Base-by-base conservation (phyloP, 2,329 filamentous ascomycete species). In the Nemania abortiva region DNA sequence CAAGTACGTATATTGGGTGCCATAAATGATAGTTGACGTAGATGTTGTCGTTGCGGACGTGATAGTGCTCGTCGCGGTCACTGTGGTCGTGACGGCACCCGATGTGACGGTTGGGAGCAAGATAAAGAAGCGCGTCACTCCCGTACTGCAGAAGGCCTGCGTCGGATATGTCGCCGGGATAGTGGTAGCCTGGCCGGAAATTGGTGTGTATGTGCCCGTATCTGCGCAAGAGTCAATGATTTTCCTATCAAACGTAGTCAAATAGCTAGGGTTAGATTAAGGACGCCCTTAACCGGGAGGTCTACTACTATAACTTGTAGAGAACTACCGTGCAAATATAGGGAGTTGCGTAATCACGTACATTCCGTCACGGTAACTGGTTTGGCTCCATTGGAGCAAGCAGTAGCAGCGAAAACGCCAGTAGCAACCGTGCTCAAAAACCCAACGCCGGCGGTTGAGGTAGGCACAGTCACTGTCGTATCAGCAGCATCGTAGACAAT, bases 1-100 rank as follows among this genome's bases (percentile, higher is more conserved):
- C 31, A 45, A 10, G 54, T 69, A 66, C 22, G 29, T 13, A 31
- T 31, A 49, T 15, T 49, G 13, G 18, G 63, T 69, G n/a, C 54
- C 49, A 10, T 61, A 61, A 18, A 65, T 45, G 50, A 62, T 11
- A 1, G 68, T 63, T 3, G 11, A 54, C 2, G 65, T 68, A 27
- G n/a, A 53, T 1, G 56, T 70, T 3, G 68, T 65, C 9, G 67
- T 69, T 1, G 11, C 27, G 1, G 54, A 18, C 0, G 60, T 47
- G 42, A 70, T 65, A 0, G 68, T 70, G n/a, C 20, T 60, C 1
- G 64, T 63, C n/a, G 63, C 53, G 13, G 67, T 66, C 31, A 69
- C 64, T 1, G 64, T 70, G 6, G 31, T 58, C 34, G 56, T 70
- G 4, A 62, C 45, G 2, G 39, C 55, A 1, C 64, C 65, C 1